phyloP scores from a whole-genome alignment of 2,329 filamentous ascomycete genomes.

The Xylaria sp. region DNA sequence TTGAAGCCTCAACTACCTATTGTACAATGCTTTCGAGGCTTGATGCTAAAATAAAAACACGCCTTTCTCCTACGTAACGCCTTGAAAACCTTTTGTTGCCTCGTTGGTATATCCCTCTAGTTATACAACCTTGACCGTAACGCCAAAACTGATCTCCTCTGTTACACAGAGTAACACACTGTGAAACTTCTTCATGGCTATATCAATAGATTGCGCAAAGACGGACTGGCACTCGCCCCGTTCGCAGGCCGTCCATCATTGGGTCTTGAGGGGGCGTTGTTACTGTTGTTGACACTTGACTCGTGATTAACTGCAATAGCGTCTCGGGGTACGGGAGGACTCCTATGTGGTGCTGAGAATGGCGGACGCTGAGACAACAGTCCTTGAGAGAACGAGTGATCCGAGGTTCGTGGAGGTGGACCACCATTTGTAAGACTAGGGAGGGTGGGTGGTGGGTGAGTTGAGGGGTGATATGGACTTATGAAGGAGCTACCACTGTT shows the following conservation, averaged over 20 bases:
- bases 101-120: constrained; percentile 47
- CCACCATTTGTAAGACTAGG: constrained; percentile 54
- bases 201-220: constrained; percentile 77
- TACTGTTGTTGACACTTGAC: constrained; percentile 46
- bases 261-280: constrained; percentile 48
- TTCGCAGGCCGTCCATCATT: constrained; percentile 43
- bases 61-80: constrained; percentile 33
- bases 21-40: constrained; percentile 41
- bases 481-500: constrained; percentile 55
- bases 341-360: constrained; percentile 57
- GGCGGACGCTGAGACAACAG: constrained; percentile 55
- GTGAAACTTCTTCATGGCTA: constrained; percentile 49
- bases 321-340: constrained; percentile 58
- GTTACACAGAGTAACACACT: constrained; percentile 21
- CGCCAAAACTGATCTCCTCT: constrained; percentile 41
- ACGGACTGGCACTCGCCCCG: constrained; percentile 82
- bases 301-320: constrained; percentile 50
- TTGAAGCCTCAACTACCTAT: constrained; percentile 27
- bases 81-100: constrained; percentile 36
- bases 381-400: constrained; percentile 59
- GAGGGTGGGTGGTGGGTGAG: constrained; percentile 46
- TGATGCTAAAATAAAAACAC: constrained; percentile 23
- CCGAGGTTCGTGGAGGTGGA: constrained; percentile 56
- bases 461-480: constrained; percentile 49
- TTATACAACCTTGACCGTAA: constrained; percentile 47